Evolutionary conservation across 495 filamentous ascomycete genomes (phyloP), one percentile per base, ranked within the genome.

Genomic region (Aspergillus mulundensis): DNA sequence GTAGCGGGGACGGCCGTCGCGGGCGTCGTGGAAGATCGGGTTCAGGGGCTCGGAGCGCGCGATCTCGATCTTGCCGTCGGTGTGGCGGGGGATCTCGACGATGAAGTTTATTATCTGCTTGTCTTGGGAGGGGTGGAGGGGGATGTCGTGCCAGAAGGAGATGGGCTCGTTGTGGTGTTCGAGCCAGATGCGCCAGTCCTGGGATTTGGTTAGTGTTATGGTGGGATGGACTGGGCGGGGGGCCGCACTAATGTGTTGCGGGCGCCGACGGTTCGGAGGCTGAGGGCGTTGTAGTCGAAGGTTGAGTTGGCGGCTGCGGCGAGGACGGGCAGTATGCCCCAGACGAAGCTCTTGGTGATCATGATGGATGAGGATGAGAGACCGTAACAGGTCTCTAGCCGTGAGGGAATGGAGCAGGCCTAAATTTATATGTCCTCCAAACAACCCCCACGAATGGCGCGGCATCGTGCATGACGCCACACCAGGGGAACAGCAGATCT

Each of bases 111-210:
- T 16, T n/a, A 50, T 50, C 21, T 38, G 47, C 19, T 39, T 50
- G 47, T 24, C 39, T 7, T 5, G 8, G 4, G 25, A 16, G 1
- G 47, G 47, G 47, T 50, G 39, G 30, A 50, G 47, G 11, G 47
- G 47, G 30, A 50, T 30, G 32, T 50, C 47, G 47, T 50, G 47
- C 47, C 47, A 50, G 47, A 50, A 50, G 32, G 47, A 50, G 47
- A 50, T 50, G 18, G 47, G 47, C 1, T 38, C 18, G 18, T 20
- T 20, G 32, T 50, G 32, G 20, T 24, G 16, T 28, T 50, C 47
- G 19, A 50, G 47, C 47, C 47, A 50, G 32, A 50, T 12, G 32
- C 47, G 47, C 47, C 47, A 50, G 6, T 50, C 47, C 47, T 50
- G 30, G 25, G 28, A n/a, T 5, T 20, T 7, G 34, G 15, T 49